Evolutionary conservation across 305 asterid species (phyloP).

Genomic region (Rubia balearica): DNA sequence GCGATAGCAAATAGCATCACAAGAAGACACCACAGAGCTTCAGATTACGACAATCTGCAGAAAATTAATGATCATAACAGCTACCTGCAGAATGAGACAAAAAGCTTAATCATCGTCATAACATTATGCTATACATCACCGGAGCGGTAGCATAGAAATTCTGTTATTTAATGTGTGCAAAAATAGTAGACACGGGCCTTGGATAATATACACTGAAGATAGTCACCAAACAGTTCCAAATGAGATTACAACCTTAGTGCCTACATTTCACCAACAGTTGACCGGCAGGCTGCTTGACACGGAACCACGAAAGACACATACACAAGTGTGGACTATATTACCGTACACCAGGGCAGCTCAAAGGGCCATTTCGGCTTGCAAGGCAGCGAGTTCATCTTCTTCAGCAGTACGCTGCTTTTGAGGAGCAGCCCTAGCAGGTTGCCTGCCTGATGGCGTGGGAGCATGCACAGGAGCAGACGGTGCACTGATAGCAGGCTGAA

Average conservation of each 20-base stretch:
- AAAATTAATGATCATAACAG: neutral
- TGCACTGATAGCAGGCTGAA: slow-evolving; percentile 38
- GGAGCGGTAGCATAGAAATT: neutral
- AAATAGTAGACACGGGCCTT: slow-evolving; percentile 4
- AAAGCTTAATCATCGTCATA: neutral
- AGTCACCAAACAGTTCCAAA: slow-evolving; percentile 7
- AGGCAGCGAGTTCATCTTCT: slow-evolving; percentile 49
- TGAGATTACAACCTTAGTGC: slow-evolving; percentile 2
- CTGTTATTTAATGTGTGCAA: slow-evolving; percentile 4
- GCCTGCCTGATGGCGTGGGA: slow-evolving; percentile 28
- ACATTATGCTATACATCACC: neutral
- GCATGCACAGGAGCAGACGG: slow-evolving; percentile 33
- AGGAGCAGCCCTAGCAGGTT: slow-evolving; percentile 29
- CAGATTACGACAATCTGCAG: neutral
- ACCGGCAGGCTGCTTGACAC: slow-evolving; percentile 8
- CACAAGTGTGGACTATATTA: slow-evolving; percentile 12
- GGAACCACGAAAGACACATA: slow-evolving; percentile 3
- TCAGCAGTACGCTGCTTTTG: slow-evolving; percentile 32
- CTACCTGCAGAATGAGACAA: neutral
- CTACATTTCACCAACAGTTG: slow-evolving; percentile 1
- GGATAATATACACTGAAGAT: slow-evolving; percentile 10
- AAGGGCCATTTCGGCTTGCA: slow-evolving; percentile 44
- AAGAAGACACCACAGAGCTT: no score
- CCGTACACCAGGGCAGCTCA: slow-evolving; percentile 9
- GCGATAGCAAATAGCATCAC: no score